A percentile compares a stretch with the other conserved stretches of the same genome.
These are phyloP conservation scores for Metroxylon sagu DNA, from an alignment of 176 grass and related monocot species.

Conservation along the genomic window DNA sequence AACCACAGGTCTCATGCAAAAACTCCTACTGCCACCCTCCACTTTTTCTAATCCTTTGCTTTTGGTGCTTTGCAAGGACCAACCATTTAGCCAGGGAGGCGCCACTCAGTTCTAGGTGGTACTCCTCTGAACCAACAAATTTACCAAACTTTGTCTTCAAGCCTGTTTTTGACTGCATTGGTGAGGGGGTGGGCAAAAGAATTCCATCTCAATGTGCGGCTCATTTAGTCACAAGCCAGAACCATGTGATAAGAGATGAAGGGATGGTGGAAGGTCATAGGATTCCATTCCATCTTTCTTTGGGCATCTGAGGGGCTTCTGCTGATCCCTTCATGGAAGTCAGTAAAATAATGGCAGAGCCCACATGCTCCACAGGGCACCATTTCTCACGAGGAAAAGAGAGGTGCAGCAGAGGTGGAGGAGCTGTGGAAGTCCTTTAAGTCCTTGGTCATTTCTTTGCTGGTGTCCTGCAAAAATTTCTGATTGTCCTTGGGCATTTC, in stretches of 20 bases:
- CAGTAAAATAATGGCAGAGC: not conserved
- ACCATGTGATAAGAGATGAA: too few species aligned
- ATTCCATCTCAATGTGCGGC: too few species aligned
- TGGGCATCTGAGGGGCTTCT: too few species aligned
- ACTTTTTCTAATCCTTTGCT: not conserved
- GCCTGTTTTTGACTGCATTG: conserved; percentile 63
- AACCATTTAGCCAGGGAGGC: conserved; percentile 27
- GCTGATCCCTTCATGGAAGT: too few species aligned
- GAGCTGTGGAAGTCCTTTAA: conserved; percentile 15
- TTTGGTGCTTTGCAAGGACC: conserved; percentile 12
- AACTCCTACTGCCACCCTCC: conserved; percentile 29
- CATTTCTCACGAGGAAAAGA: conserved; percentile 13
- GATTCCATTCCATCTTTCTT: too few species aligned
- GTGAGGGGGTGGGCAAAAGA: conserved; percentile 24
- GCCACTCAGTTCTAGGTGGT: conserved; percentile 41
- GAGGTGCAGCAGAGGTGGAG: conserved; percentile 17
- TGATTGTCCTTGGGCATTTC: too few species aligned
- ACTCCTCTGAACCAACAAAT: conserved; percentile 51
- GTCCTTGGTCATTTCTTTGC: conserved; percentile 20
- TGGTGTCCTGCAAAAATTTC: conserved; percentile 24
- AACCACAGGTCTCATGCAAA: conserved; percentile 5
- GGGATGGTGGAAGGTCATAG: too few species aligned
- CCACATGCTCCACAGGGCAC: conserved; percentile 19
- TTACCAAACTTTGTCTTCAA: conserved; percentile 50
- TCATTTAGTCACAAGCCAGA: too few species aligned